A percentile compares a stretch with the other conserved stretches of the same genome.
phyloP scores from a whole-genome alignment of 1,284 basidiomycete species.

The Malassezia restricta region DNA sequence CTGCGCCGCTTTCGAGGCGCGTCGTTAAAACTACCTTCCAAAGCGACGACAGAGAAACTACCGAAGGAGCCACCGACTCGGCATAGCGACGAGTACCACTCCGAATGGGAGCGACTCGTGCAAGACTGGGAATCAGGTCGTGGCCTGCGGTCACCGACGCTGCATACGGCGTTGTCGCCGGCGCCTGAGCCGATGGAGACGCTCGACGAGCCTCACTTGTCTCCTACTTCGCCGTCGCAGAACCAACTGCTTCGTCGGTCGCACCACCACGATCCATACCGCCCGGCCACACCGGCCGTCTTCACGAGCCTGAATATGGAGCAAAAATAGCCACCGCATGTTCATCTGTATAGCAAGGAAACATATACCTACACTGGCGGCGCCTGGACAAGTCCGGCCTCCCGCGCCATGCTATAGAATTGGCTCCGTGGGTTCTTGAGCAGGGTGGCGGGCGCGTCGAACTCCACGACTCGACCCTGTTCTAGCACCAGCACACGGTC shows the following conservation, averaged over 20 bases:
- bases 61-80: background rate
- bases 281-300: background rate
- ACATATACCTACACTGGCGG: too few relatives aligned
- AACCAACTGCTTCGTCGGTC: background rate
- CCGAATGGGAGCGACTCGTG: slow-evolving; percentile 7
- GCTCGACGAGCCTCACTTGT: background rate
- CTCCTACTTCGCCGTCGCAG: background rate
- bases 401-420: slow-evolving; percentile 43
- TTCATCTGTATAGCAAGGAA: too few relatives aligned
- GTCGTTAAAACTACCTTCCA: too few relatives aligned
- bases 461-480: slow-evolving; percentile 63
- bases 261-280: background rate
- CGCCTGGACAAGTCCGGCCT: slow-evolving; percentile 30
- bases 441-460: slow-evolving; percentile 59
- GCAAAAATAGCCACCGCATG: too few relatives aligned
- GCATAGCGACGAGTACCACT: slow-evolving; percentile 7
- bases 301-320: too few relatives aligned
- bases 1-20: background rate
- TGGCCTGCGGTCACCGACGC: background rate
- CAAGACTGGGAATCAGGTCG: background rate
- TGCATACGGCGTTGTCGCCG: background rate
- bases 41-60: background rate
- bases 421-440: slow-evolving; percentile 51
- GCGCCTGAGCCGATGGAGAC: slow-evolving; percentile 4
- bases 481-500: slow-evolving; percentile 73